phyloP scores from a whole-genome alignment of 257 asterid species.

The Prunella vulgaris region DNA sequence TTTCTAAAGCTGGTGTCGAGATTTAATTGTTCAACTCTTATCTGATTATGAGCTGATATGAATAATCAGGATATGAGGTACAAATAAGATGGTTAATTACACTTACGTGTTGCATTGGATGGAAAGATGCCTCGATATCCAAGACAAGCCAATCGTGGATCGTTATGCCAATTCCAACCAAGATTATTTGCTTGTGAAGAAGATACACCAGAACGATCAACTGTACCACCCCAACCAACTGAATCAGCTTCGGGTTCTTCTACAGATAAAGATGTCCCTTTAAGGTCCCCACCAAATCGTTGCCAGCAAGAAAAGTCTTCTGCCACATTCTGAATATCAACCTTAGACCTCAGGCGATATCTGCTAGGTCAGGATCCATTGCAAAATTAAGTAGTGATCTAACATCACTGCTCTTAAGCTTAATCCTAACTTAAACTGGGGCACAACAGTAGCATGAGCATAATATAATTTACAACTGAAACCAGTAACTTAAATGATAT shows the following conservation, averaged over 20 bases:
- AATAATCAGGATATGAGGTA: background rate
- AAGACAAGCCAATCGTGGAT: slow-evolving; percentile 85
- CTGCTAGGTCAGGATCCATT: too few species aligned
- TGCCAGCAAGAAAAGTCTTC: slow-evolving; percentile 84
- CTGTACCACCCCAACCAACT: slow-evolving; percentile 73
- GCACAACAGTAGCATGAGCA: slow-evolving; percentile 4
- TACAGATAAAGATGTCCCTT: slow-evolving; percentile 28
- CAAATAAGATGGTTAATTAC: background rate
- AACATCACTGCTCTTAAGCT: background rate
- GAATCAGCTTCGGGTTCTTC: slow-evolving; percentile 60
- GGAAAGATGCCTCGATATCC: slow-evolving; percentile 90
- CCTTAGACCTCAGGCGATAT: slow-evolving; percentile 81
- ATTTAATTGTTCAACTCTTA: background rate
- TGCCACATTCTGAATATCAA: slow-evolving; percentile 67
- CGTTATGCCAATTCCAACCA: slow-evolving; percentile 85
- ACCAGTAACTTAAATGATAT: too few species aligned
- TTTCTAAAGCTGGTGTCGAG: background rate
- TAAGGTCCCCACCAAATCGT: slow-evolving; percentile 55
- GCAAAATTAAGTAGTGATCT: slow-evolving; percentile 14
- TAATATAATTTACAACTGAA: background rate
- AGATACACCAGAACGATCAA: slow-evolving; percentile 54
- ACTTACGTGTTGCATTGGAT: slow-evolving; percentile 59
- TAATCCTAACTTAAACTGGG: too few species aligned
- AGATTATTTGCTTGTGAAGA: slow-evolving; percentile 47
- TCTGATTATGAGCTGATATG: slow-evolving; percentile 12